phyloP scores from a whole-genome alignment of 805 yeast species.

The Wickerhamia fluorescens region DNA sequence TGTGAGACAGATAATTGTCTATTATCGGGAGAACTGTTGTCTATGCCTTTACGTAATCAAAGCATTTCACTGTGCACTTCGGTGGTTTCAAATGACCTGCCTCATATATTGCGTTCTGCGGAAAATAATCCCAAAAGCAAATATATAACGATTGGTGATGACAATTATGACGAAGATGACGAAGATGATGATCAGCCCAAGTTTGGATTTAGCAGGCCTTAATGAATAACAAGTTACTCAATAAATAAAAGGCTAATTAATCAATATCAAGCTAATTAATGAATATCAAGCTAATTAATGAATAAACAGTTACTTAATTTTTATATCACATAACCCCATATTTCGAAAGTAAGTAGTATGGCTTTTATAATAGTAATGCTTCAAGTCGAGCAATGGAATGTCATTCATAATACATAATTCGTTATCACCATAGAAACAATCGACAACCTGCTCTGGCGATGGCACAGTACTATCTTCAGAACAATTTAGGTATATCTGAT shows the following conservation, averaged over 20 bases:
- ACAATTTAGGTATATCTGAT: conserved; percentile 25
- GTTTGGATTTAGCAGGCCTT: conserved; percentile 22
- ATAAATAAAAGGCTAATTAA: no score
- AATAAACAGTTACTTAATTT: no score
- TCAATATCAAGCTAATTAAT: no score
- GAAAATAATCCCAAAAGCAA: no score
- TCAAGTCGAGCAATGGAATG: conserved; percentile 10
- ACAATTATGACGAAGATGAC: conserved; percentile 17
- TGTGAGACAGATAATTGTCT: conserved; percentile 1
- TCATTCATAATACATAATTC: conserved; percentile 25
- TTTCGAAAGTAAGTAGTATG: conserved; percentile 34
- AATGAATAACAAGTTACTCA: no score
- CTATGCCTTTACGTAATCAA: no score
- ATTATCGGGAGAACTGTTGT: no score
- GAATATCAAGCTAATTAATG: no score
- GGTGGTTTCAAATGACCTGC: no score
- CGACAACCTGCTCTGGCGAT: conserved; percentile 20
- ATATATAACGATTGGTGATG: no score
- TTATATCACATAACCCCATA: conserved; percentile 20
- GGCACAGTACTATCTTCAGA: conserved; percentile 21
- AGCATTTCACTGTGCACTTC: no score
- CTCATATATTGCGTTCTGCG: no score
- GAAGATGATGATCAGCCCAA: conserved; percentile 26
- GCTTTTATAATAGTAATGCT: conserved; percentile 16
- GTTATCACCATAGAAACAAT: conserved; percentile 23